phyloP scores from a whole-genome alignment of 805 yeast species.

The Starmera quercuum region DNA sequence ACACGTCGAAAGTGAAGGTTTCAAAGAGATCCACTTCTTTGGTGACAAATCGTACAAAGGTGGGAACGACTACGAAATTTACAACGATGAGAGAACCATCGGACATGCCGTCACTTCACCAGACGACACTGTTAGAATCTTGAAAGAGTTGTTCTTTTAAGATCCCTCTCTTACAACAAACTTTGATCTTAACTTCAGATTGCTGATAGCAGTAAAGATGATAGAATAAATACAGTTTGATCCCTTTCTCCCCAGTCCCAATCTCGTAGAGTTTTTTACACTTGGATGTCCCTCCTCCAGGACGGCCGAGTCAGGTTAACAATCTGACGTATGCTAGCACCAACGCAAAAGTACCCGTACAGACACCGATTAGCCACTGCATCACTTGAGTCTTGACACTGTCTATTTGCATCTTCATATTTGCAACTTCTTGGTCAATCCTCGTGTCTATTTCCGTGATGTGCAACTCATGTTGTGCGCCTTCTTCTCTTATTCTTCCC shows the following conservation, averaged over 20 bases:
- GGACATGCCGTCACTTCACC: constrained; percentile 94
- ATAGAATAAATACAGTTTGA: too few species aligned
- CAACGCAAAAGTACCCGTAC: constrained; percentile 95
- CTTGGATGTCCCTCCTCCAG: too few species aligned
- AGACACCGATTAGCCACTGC: constrained; percentile 98
- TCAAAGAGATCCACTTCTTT: constrained; percentile 88
- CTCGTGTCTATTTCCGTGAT: constrained; percentile 92
- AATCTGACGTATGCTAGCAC: constrained; percentile 87
- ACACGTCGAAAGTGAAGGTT: constrained; percentile 82
- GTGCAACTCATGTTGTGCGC: constrained; percentile 85
- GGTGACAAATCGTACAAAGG: constrained; percentile 98
- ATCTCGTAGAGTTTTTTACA: too few species aligned
- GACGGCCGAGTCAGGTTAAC: constrained; percentile 55
- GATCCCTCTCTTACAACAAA: too few species aligned
- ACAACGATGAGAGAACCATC: constrained; percentile 82
- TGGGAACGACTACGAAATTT: constrained; percentile 98
- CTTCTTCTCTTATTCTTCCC: constrained; percentile 92
- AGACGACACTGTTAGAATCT: constrained; percentile 77
- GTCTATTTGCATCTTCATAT: constrained; percentile 92
- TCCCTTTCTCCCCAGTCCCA: too few species aligned
- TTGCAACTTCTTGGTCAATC: constrained; percentile 91
- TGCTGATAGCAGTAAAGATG: too few species aligned
- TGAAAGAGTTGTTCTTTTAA: constrained; percentile 68
- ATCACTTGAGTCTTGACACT: constrained; percentile 92
- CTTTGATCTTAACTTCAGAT: too few species aligned